These are phyloP conservation scores for Volvariella volvacea DNA, from an alignment of 1,284 basidiomycete species.

Conservation along the genomic window DNA sequence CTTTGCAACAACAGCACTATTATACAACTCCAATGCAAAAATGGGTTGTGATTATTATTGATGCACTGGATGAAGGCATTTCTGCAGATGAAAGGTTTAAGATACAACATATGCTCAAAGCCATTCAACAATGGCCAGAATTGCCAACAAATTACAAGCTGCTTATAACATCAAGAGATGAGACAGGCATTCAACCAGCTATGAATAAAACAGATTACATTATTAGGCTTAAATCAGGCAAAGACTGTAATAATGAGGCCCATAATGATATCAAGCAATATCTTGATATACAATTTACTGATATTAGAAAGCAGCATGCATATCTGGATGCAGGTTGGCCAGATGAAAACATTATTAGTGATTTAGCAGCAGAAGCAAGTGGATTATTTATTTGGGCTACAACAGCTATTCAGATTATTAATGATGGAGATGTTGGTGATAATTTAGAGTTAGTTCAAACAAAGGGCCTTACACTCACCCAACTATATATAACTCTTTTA, in stretches of 20 bases:
- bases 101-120: background rate
- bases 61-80: constrained; percentile 14
- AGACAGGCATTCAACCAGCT: background rate
- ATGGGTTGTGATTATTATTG: constrained; percentile 12
- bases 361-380: background rate
- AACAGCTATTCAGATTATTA: background rate
- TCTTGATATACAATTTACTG: background rate
- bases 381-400: background rate
- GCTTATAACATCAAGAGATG: background rate
- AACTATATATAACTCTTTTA: background rate
- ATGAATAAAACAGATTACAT: background rate
- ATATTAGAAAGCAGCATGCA: background rate
- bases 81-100: background rate
- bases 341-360: too few relatives aligned
- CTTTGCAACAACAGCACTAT: background rate
- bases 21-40: background rate
- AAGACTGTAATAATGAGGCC: background rate
- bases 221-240: background rate
- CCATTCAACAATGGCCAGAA: background rate
- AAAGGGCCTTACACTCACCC: background rate
- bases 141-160: background rate
- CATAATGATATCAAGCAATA: background rate
- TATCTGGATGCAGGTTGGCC: background rate
- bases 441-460: background rate
- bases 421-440: background rate